These are phyloP conservation scores for Simplicillium aogashimaense DNA, from an alignment of 2,329 filamentous ascomycete genomes.

Conservation along the genomic window DNA sequence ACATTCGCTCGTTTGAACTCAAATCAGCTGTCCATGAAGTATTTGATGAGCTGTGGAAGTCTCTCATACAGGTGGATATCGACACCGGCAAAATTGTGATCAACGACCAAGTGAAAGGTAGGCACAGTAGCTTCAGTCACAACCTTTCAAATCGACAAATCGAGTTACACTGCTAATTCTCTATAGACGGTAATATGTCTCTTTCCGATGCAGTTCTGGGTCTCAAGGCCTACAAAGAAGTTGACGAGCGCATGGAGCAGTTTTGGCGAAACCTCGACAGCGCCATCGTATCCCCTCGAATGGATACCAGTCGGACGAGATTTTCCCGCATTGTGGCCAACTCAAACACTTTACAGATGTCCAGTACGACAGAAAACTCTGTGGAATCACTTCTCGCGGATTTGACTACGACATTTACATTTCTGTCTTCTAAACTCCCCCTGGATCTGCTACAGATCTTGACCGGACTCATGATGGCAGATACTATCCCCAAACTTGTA, in stretches of 20 bases:
- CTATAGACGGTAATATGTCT: slow-evolving; percentile 38
- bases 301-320: slow-evolving; percentile 26
- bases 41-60: slow-evolving; percentile 61
- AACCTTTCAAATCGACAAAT: too few relatives aligned
- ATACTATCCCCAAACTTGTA: slow-evolving; percentile 58
- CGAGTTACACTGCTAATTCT: too few relatives aligned
- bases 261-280: slow-evolving; percentile 55
- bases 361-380: slow-evolving; percentile 30
- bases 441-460: slow-evolving; percentile 47
- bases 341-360: slow-evolving; percentile 30
- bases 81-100: slow-evolving; percentile 47
- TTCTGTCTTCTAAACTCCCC: slow-evolving; percentile 42
- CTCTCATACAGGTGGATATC: slow-evolving; percentile 53
- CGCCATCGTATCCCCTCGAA: slow-evolving; percentile 51
- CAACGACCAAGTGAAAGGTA: slow-evolving; percentile 39
- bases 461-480: slow-evolving; percentile 59
- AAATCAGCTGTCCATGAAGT: slow-evolving; percentile 56
- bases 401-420: slow-evolving; percentile 39
- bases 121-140: slow-evolving; percentile 2
- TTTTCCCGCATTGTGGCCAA: slow-evolving; percentile 30
- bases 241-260: slow-evolving; percentile 47
- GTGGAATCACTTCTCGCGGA: slow-evolving; percentile 44
- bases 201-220: slow-evolving; percentile 45
- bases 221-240: slow-evolving; percentile 49
- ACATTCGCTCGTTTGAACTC: slow-evolving; percentile 54